Conservation (phyloP, 352 stramenopile genomes). For the Phytophthora foliorum region DNA sequence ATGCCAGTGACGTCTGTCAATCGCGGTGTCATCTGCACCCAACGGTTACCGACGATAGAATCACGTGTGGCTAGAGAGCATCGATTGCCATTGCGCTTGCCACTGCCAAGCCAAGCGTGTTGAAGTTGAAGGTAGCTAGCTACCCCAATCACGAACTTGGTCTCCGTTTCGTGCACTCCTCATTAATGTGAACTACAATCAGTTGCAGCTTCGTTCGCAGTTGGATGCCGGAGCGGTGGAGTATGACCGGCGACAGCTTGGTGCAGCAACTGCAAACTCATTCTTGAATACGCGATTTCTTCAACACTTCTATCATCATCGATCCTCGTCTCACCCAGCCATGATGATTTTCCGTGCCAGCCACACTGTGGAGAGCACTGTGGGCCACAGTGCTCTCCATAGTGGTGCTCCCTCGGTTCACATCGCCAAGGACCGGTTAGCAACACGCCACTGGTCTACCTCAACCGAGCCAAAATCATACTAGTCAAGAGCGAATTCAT, state of each 20-base stretch:
- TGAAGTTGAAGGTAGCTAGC: neutral
- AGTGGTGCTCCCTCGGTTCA: too few relatives aligned
- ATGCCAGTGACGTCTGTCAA: too few relatives aligned
- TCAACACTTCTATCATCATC: neutral
- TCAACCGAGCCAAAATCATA: too few relatives aligned
- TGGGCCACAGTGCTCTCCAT: too few relatives aligned
- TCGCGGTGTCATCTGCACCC: neutral
- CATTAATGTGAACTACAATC: neutral
- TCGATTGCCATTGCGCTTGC: neutral
- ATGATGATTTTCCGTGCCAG: too few relatives aligned
- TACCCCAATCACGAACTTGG: constrained; percentile 2
- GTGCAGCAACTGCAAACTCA: neutral
- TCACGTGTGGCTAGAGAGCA: neutral
- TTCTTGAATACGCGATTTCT: neutral
- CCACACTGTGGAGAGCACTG: too few relatives aligned
- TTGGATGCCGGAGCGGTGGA: neutral
- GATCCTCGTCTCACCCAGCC: neutral
- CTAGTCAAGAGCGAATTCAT: too few relatives aligned
- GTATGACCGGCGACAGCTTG: neutral
- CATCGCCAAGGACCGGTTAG: too few relatives aligned
- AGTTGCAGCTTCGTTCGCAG: too few relatives aligned
- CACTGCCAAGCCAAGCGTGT: neutral
- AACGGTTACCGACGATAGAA: constrained; percentile 10
- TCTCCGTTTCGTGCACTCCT: neutral
- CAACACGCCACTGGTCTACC: too few relatives aligned